Evolutionary conservation across 129 eudicot genomes (phyloP), one percentile per base, ranked within the genome.

Genomic region (Calendula officinalis): DNA sequence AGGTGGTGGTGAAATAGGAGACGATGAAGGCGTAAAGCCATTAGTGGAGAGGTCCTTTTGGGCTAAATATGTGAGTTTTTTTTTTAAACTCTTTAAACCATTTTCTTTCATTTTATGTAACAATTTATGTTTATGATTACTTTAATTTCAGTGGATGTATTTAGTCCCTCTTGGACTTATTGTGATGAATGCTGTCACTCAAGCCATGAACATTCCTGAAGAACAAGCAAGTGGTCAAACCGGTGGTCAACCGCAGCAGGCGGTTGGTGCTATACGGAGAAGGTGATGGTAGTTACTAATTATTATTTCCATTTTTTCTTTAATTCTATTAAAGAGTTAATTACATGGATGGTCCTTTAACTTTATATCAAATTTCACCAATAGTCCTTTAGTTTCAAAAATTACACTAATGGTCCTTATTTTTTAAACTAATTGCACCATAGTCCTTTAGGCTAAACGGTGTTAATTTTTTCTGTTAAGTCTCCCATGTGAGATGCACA

Each of bases 171-270:
- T 94, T 67, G 99, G 97, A 68, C 83, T 94, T 41, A 70, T 91
- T 15, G 82, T 88, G 61, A 88, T 94, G 95, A 94, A 94, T 80
- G 96, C 89, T 50, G 67, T 94, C 56, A 94, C 96, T 30, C 99
- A 94, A 80, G 99, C 87, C 52, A 76, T 86, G 95, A 94, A 88
- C 70, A 75, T 89, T 92, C 82, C 97, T 13, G 97, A 94, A 69
- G 99, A 88, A 77, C 95, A 79, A 71, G 87, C 81, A 42, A 66
- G 69, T 62, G 89, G 88, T n/a, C n/a, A n/a, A n/a, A n/a, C n/a
- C n/a, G n/a, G n/a, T n/a, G n/a, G n/a, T 43, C 95, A 86, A 64
- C 36, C 77, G 17, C 96, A 72, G 55, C 96, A 81, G 64, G 80
- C 83, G 9, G 70, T 62, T 27, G 84, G 80, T 52, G 88, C 79